Percentiles rank a stretch among this genome's conserved stretches.
Evolutionary conservation across 208 protist species (phyloP).

Genomic region (Leishmania aethiopica): DNA sequence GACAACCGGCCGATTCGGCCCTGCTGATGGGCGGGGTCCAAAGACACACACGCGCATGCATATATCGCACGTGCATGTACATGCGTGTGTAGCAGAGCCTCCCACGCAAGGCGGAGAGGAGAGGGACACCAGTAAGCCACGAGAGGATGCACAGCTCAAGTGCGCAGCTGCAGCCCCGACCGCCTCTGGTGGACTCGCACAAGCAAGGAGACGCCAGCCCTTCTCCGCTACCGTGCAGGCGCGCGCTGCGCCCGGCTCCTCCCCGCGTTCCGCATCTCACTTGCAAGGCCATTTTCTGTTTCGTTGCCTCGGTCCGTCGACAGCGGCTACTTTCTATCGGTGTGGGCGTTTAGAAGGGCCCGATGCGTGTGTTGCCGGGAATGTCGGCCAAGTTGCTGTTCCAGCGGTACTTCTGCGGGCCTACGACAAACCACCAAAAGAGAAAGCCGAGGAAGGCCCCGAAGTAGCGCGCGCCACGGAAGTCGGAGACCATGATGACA

Average conservation of each 20-base stretch:
- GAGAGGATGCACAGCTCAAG: neutral
- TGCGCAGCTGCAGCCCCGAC: neutral
- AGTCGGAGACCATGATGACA: conserved; percentile 87
- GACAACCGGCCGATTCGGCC: neutral
- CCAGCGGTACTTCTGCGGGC: conserved; percentile 83
- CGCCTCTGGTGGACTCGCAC: neutral
- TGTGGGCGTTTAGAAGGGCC: conserved; percentile 54
- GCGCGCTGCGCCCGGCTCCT: neutral
- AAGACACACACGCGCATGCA: neutral
- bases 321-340: neutral
- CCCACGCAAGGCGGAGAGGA: neutral
- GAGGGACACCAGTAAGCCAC: neutral
- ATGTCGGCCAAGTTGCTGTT: conserved; percentile 75
- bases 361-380: conserved; percentile 80
- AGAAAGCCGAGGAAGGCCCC: conserved; percentile 74
- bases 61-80: neutral
- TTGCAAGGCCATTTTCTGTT: neutral
- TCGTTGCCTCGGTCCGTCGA: neutral
- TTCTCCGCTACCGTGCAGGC: neutral
- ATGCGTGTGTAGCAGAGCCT: too few species aligned
- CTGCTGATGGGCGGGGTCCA: neutral
- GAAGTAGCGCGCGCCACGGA: conserved; percentile 71
- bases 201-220: neutral
- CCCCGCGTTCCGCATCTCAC: neutral
- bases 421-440: conserved; percentile 90